These are phyloP conservation scores for Hsuehochloa calcarea DNA, from an alignment of 176 grass and related monocot species.

Conservation along the genomic window DNA sequence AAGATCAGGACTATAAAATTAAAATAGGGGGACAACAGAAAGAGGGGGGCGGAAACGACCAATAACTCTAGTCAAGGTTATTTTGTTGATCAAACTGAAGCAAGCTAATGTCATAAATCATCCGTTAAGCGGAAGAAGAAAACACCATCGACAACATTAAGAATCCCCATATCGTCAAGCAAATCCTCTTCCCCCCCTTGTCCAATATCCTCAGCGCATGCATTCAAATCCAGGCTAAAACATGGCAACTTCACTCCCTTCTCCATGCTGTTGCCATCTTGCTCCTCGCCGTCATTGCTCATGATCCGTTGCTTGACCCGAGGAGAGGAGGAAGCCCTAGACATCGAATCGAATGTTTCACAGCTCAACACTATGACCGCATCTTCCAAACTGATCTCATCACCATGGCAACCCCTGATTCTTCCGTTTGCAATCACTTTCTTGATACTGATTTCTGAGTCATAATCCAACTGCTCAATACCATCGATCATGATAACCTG, in stretches of 20 bases:
- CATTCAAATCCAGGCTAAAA: conserved; percentile 80
- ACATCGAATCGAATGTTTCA: conserved; percentile 45
- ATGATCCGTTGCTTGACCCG: conserved; percentile 37
- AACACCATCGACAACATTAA: conserved; percentile 52
- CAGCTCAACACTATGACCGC: conserved; percentile 71
- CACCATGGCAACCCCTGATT: conserved; percentile 27
- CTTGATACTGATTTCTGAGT: conserved; percentile 37
- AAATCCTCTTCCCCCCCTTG: neutral
- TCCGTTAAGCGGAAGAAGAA: conserved; percentile 52
- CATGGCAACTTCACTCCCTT: conserved; percentile 20
- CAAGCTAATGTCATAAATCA: conserved; percentile 33
- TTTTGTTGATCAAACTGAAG: conserved; percentile 3
- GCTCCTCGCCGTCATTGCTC: conserved; percentile 7
- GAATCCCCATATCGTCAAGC: conserved; percentile 37
- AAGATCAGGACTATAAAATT: conserved; percentile 3
- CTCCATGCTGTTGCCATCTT: neutral
- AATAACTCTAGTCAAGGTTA: conserved; percentile 13
- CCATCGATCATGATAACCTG: conserved; percentile 67
- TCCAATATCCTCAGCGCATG: conserved; percentile 28
- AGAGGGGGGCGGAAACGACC: neutral
- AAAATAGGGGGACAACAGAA: neutral
- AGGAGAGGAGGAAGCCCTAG: conserved; percentile 49
- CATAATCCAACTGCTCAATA: conserved; percentile 47
- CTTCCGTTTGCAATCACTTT: conserved; percentile 46
- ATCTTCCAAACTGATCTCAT: conserved; percentile 51